These are phyloP conservation scores for Phytophthora melonis DNA, from an alignment of 352 stramenopile genomes.

Conservation along the genomic window DNA sequence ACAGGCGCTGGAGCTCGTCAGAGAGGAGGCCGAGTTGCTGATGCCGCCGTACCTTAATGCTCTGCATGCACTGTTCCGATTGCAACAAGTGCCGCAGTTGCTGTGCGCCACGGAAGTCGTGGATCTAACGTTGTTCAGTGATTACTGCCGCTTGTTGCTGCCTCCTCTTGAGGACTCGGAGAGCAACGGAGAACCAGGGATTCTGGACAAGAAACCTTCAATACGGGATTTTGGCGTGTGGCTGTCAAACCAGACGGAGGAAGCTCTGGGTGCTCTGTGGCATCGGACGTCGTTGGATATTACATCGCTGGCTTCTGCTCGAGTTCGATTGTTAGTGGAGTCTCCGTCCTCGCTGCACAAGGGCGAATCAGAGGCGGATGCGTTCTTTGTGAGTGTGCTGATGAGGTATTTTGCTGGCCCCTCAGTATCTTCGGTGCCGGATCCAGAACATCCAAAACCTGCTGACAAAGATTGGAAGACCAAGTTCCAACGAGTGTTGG, in stretches of 20 bases:
- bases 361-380: conserved; percentile 15
- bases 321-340: conserved; percentile 43
- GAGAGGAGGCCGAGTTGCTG: conserved; percentile 47
- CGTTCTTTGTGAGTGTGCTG: conserved; percentile 39
- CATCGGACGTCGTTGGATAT: conserved; percentile 42
- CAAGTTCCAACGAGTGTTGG: conserved; percentile 44
- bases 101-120: conserved; percentile 47
- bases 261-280: conserved; percentile 53
- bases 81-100: conserved; percentile 55
- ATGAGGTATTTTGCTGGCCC: conserved; percentile 48
- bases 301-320: conserved; percentile 46
- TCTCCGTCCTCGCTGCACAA: not conserved
- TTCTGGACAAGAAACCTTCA: conserved; percentile 14
- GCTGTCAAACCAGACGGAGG: conserved; percentile 56
- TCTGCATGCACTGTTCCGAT: conserved; percentile 64
- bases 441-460: conserved; percentile 4
- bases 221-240: conserved; percentile 48
- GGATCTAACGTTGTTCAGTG: conserved; percentile 54
- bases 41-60: conserved; percentile 57
- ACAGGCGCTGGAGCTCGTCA: conserved; percentile 32
- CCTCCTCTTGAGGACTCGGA: not conserved
- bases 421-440: conserved; percentile 21
- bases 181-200: not conserved
- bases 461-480: conserved; percentile 46
- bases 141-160: conserved; percentile 32